Conservation (phyloP, 1,284 basidiomycete species). For the Malassezia equina region DNA sequence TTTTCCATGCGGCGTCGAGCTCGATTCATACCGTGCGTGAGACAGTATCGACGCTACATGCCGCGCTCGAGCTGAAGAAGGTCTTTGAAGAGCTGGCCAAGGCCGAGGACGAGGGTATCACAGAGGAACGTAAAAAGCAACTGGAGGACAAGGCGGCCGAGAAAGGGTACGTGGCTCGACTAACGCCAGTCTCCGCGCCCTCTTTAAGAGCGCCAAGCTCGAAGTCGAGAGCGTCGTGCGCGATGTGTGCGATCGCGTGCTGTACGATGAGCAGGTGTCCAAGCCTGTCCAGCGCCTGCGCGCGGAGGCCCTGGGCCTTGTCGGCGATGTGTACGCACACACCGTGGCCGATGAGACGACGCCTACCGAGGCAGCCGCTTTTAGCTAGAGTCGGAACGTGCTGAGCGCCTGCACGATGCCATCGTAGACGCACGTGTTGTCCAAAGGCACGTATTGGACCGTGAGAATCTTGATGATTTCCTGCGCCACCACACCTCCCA, state of each 20-base stretch:
- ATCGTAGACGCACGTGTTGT: slow-evolving; percentile 76
- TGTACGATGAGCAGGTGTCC: slow-evolving; percentile 52
- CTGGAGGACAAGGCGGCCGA: slow-evolving; percentile 93
- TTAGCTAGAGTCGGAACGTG: slow-evolving; percentile 27
- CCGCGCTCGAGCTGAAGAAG: slow-evolving; percentile 58
- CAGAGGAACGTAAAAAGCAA: slow-evolving; percentile 73
- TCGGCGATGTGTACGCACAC: slow-evolving; percentile 18
- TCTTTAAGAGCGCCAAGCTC: slow-evolving; percentile 67
- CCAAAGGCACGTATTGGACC: slow-evolving; percentile 83
- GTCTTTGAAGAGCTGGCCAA: slow-evolving; percentile 79
- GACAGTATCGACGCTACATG: slow-evolving; percentile 41
- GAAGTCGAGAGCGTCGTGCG: slow-evolving; percentile 88
- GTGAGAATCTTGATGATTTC: slow-evolving; percentile 96
- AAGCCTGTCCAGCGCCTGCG: slow-evolving; percentile 43
- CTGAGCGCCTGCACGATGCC: slow-evolving; percentile 57
- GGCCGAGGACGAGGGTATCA: slow-evolving; percentile 70
- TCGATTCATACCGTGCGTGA: slow-evolving; percentile 41
- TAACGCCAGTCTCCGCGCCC: slow-evolving; percentile 29
- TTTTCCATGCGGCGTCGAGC: slow-evolving; percentile 32
- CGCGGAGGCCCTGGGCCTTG: slow-evolving; percentile 34
- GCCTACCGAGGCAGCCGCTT: neutral
- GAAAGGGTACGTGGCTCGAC: slow-evolving; percentile 52
- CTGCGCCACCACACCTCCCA: slow-evolving; percentile 91
- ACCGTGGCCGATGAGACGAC: neutral
- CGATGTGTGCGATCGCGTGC: slow-evolving; percentile 79